A percentile compares a stretch with the other conserved stretches of the same genome.
These are phyloP conservation scores for Phytophthora lateralis DNA, from an alignment of 352 stramenopile genomes.

Conservation along the genomic window DNA sequence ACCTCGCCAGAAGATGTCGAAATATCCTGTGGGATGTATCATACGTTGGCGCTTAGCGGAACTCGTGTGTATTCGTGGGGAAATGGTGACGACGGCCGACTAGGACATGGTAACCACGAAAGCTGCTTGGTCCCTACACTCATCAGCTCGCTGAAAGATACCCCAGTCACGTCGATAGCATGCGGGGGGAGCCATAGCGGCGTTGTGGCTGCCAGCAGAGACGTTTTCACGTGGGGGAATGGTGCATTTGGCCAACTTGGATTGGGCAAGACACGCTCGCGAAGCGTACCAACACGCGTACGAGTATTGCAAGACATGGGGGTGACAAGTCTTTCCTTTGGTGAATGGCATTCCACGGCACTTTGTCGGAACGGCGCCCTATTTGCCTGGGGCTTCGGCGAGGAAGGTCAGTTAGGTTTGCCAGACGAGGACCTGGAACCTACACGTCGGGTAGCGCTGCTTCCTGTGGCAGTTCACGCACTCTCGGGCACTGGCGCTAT, in stretches of 20 bases:
- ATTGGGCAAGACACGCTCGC: conserved; percentile 43
- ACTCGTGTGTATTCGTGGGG: conserved; percentile 65
- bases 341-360: conserved; percentile 78
- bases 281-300: conserved; percentile 47
- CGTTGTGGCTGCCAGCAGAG: conserved; percentile 40
- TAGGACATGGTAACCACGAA: conserved; percentile 59
- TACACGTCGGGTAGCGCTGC: conserved; percentile 40
- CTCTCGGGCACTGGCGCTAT: conserved; percentile 66
- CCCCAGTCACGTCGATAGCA: conserved; percentile 43
- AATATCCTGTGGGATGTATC: conserved; percentile 61
- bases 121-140: conserved; percentile 43
- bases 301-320: conserved; percentile 48
- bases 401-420: conserved; percentile 70
- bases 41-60: conserved; percentile 54
- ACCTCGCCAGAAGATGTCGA: conserved; percentile 37
- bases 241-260: conserved; percentile 65
- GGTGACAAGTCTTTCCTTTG: conserved; percentile 57
- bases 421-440: conserved; percentile 49
- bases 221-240: conserved; percentile 69
- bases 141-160: conserved; percentile 41
- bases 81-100: conserved; percentile 65
- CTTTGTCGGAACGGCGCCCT: conserved; percentile 56
- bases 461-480: conserved; percentile 53
- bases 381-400: conserved; percentile 73
- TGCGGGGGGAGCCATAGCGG: conserved; percentile 70